These are phyloP conservation scores for Candida ipomoeae DNA, from an alignment of 805 yeast species.

Conservation along the genomic window DNA sequence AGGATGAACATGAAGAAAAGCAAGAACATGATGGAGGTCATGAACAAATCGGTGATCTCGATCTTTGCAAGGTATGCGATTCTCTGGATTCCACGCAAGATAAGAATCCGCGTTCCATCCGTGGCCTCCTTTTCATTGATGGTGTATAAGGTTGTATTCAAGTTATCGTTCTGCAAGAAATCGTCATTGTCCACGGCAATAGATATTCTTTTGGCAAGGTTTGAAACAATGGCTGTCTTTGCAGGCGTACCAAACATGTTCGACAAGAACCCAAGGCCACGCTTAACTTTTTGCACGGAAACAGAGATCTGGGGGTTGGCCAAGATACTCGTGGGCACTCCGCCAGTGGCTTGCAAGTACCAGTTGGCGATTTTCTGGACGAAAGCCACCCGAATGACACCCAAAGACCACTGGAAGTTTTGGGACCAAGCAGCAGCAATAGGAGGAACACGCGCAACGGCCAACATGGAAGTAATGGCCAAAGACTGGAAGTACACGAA, in stretches of 20 bases:
- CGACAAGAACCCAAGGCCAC: conserved; percentile 19
- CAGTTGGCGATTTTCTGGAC: conserved; percentile 84
- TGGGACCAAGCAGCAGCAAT: conserved; percentile 98
- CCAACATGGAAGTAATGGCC: conserved; percentile 94
- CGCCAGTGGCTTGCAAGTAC: conserved; percentile 96
- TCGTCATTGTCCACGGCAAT: conserved; percentile 42
- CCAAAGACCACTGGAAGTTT: conserved; percentile 95
- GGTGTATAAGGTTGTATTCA: conserved; percentile 54
- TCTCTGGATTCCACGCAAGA: conserved; percentile 87
- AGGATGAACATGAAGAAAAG: conserved; percentile 68
- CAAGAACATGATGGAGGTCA: conserved; percentile 83
- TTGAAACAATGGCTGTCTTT: neutral
- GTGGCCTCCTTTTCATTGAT: conserved; percentile 62
- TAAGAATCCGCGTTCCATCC: conserved; percentile 64
- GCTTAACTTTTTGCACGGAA: conserved; percentile 59
- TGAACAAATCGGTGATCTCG: conserved; percentile 79
- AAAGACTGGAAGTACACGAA: conserved; percentile 92
- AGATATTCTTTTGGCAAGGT: conserved; percentile 26
- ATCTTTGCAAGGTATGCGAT: conserved; percentile 81
- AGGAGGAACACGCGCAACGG: conserved; percentile 88
- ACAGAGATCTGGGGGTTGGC: conserved; percentile 67
- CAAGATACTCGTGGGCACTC: conserved; percentile 72
- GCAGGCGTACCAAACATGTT: conserved; percentile 3
- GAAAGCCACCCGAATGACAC: conserved; percentile 70
- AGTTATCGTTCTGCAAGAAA: conserved; percentile 39